A percentile compares a stretch with the other conserved stretches of the same genome.
phyloP scores from a whole-genome alignment of 495 filamentous ascomycete species.

The Annulohypoxylon nitens region DNA sequence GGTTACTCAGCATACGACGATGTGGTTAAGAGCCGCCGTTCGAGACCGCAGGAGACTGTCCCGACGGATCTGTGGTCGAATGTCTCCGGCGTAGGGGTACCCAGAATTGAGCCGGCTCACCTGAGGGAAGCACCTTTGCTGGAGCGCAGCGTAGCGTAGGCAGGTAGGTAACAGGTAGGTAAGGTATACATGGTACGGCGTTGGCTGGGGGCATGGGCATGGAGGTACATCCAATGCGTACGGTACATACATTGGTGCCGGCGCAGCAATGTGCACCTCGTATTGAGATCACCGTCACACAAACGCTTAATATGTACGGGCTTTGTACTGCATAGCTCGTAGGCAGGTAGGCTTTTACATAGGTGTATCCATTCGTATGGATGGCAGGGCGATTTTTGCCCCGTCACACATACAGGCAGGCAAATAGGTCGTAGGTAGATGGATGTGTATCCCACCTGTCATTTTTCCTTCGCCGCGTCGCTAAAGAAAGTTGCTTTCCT shows the following conservation, averaged over 20 bases:
- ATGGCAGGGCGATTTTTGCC: too few relatives aligned
- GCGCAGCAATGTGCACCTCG: conserved; percentile 31
- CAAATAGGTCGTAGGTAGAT: too few relatives aligned
- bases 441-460: background rate
- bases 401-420: too few relatives aligned
- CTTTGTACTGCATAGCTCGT: background rate
- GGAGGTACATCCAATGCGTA: too few relatives aligned
- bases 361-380: too few relatives aligned
- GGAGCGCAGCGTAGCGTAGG: too few relatives aligned
- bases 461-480: background rate
- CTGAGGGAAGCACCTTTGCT: background rate
- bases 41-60: conserved; percentile 21
- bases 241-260: conserved; percentile 20
- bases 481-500: background rate
- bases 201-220: too few relatives aligned
- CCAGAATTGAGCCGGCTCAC: conserved; percentile 2
- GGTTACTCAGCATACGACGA: conserved; percentile 38
- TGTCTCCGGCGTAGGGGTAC: conserved; percentile 21
- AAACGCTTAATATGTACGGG: background rate
- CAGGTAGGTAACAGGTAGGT: too few relatives aligned
- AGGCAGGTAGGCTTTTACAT: background rate
- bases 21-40: conserved; percentile 34
- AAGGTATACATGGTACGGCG: conserved; percentile 9
- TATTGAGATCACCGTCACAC: conserved; percentile 15
- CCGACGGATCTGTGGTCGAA: conserved; percentile 38